Conservation (phyloP, 2,329 filamentous ascomycete genomes). For the Pseudofabraea citricarpa region DNA sequence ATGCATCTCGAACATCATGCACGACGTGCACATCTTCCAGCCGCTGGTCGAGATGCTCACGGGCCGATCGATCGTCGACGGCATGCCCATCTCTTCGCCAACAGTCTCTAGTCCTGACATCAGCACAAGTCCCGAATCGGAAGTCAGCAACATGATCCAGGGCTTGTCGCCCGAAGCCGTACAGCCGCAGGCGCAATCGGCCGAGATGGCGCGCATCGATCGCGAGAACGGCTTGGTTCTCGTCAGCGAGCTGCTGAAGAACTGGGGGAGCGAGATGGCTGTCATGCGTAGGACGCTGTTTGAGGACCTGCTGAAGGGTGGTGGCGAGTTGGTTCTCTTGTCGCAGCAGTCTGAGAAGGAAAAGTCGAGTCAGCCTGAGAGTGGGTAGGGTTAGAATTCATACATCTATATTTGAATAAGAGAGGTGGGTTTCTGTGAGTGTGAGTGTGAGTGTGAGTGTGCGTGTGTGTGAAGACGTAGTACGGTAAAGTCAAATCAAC, state of each 20-base stretch:
- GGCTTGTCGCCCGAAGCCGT: conserved; percentile 10
- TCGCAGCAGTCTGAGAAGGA: conserved; percentile 20
- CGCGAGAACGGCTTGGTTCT: conserved; percentile 58
- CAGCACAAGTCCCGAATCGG: neutral
- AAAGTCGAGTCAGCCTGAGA: neutral
- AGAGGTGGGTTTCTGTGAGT: no score
- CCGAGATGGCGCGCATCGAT: conserved; percentile 46
- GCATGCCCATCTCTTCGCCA: conserved; percentile 7
- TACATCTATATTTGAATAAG: no score
- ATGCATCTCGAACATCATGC: conserved; percentile 39
- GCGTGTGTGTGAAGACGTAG: no score
- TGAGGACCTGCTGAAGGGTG: conserved; percentile 44
- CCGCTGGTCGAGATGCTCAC: conserved; percentile 45
- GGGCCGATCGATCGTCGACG: conserved; percentile 31
- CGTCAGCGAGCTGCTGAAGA: conserved; percentile 48
- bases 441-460: no score
- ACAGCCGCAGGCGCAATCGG: conserved; percentile 23
- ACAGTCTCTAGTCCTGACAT: conserved; percentile 1
- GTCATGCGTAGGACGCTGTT: conserved; percentile 36
- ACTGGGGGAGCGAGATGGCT: conserved; percentile 35
- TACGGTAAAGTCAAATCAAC: no score
- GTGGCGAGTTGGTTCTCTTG: conserved; percentile 32
- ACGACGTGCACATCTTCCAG: conserved; percentile 36
- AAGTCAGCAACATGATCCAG: conserved; percentile 3
- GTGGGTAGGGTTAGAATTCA: no score